Evolutionary conservation across 139 green algal species (phyloP), one percentile per base, ranked within the genome.

Genomic region (Chlorella sp.): DNA sequence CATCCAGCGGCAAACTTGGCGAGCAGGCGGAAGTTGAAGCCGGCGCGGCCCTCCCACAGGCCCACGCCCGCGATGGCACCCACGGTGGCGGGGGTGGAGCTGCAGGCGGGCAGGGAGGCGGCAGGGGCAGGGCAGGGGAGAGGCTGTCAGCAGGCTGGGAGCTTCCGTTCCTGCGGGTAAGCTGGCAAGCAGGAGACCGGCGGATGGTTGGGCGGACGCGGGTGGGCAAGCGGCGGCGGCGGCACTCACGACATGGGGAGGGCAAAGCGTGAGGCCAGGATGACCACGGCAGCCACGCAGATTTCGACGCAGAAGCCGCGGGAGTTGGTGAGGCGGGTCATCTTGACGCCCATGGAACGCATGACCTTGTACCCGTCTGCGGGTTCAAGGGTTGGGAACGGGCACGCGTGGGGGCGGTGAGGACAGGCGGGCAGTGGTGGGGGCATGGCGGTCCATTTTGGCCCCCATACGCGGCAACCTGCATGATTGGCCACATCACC

Each of bases 311-410:
- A 93, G 89, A 96, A 97, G 57, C 95, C 75, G 53, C 95, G 91
- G 22, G 91, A 88, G 26, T 94, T 94, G 64, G 92, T 94, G 71
- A 96, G 36, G 85, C 96, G 95, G 40, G 94, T 92, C 42, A 89
- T 88, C 85, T 96, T 95, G 32, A 92, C 86, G 11, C 93, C 95
- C 76, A 97, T 79, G 7, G 89, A 89, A 26, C 91, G 81, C 78
- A 96, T 94, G 68, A 97, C 95, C 69, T 94, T 94, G 92, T 96
- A 95, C 66, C 95, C 94, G 86, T 96, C 97, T 0, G 92, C 94
- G 30, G 93, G 73, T 28, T 4, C 11, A 18, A 28, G 64, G 64
- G 64, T 26, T 5, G 48, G 48, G 48, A 9, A 34, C 5, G 64
- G 64, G 64, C 64, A 73, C 64, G 64, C 7, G 64, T 30, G 11